Conservation (phyloP, 306 rosid species). For the Vigna angularis region DNA sequence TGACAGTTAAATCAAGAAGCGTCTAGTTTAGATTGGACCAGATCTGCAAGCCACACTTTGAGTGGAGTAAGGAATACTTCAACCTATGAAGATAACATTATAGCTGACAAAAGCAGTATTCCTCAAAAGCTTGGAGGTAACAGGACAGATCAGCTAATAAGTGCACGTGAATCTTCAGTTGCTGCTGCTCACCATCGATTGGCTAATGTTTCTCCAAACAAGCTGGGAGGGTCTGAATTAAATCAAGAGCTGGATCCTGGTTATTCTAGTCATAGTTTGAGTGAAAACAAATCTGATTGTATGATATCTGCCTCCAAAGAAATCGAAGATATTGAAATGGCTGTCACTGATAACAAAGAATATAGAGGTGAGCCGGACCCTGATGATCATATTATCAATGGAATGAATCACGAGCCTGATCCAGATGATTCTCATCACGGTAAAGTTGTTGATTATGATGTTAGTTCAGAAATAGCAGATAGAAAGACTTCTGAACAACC, state of each 20-base stretch:
- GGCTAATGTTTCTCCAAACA: slow-evolving; percentile 50
- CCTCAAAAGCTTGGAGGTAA: slow-evolving; percentile 87
- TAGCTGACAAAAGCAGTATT: slow-evolving; percentile 48
- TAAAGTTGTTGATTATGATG: slow-evolving; percentile 37
- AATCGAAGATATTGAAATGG: slow-evolving; percentile 38
- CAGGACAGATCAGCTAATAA: slow-evolving; percentile 53
- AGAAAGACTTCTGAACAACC: slow-evolving; percentile 32
- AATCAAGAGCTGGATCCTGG: slow-evolving; percentile 60
- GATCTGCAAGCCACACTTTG: slow-evolving; percentile 80
- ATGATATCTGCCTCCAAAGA: slow-evolving; percentile 41
- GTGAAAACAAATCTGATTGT: slow-evolving; percentile 47
- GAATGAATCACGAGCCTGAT: slow-evolving; percentile 63
- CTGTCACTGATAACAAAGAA: slow-evolving; percentile 39
- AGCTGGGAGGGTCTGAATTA: slow-evolving; percentile 47
- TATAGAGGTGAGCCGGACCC: slow-evolving; percentile 66
- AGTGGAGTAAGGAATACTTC: slow-evolving; percentile 60
- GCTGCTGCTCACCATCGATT: slow-evolving; percentile 79
- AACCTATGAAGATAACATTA: slow-evolving; percentile 55
- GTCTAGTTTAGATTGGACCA: slow-evolving; percentile 91
- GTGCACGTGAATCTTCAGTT: slow-evolving; percentile 78
- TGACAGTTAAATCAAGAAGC: slow-evolving; percentile 90
- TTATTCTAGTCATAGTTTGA: slow-evolving; percentile 45
- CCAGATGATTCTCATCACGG: slow-evolving; percentile 62
- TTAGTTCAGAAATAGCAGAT: slow-evolving; percentile 39
- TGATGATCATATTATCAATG: slow-evolving; percentile 47